phyloP scores from a whole-genome alignment of 192 early-diverging fungal genomes.

The Umbelopsis isabellina region DNA sequence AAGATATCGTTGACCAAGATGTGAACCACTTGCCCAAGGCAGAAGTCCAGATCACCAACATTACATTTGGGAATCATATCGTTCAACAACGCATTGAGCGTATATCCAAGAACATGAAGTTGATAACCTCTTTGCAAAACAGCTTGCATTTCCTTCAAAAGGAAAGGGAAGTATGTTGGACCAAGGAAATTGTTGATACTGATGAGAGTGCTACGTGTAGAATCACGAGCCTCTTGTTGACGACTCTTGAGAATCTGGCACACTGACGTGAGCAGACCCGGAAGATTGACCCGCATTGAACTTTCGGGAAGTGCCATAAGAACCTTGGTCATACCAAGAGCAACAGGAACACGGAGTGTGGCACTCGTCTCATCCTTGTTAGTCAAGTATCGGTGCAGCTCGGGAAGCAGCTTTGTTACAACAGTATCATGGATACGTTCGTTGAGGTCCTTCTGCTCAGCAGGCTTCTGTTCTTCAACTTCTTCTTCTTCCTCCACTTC shows the following conservation, averaged over 20 bases:
- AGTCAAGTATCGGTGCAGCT: constrained; percentile 74
- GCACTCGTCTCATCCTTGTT: constrained; percentile 74
- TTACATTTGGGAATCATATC: constrained; percentile 60
- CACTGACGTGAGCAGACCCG: constrained; percentile 84
- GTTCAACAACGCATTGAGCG: constrained; percentile 81
- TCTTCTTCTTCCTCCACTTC: constrained; percentile 40
- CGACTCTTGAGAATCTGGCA: constrained; percentile 86
- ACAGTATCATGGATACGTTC: constrained; percentile 75
- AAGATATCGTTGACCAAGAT: constrained; percentile 92
- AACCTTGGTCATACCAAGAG: constrained; percentile 83
- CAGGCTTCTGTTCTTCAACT: constrained; percentile 39
- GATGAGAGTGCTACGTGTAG: constrained; percentile 82
- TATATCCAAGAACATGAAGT: constrained; percentile 94
- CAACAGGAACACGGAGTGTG: constrained; percentile 82
- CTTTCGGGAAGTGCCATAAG: constrained; percentile 77
- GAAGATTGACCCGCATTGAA: constrained; percentile 80
- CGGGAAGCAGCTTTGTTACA: constrained; percentile 80
- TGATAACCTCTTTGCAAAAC: constrained; percentile 86
- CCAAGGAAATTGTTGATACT: constrained; percentile 88
- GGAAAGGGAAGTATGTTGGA: constrained; percentile 81
- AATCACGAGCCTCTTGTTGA: constrained; percentile 84
- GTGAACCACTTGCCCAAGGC: constrained; percentile 67
- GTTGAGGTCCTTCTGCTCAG: constrained; percentile 41
- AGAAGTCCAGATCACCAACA: constrained; percentile 80
- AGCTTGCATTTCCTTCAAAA: constrained; percentile 82